Percentiles rank a stretch among this genome's conserved stretches.
phyloP scores from a whole-genome alignment of 2,329 filamentous ascomycete genomes.

The Cordyceps cicadae region DNA sequence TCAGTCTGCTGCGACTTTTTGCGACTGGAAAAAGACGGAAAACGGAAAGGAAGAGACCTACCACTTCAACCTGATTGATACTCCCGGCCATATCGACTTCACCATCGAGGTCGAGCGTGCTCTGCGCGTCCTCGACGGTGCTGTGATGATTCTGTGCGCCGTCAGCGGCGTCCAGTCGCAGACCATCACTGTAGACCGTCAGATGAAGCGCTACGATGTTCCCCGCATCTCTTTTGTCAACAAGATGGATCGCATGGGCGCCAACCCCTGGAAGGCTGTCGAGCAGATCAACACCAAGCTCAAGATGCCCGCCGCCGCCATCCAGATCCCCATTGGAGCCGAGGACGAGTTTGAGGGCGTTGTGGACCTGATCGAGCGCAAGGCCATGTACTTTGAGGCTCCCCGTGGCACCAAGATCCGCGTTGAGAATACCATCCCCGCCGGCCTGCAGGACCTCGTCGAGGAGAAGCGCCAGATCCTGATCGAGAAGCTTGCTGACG shows the following conservation, averaged over 20 bases:
- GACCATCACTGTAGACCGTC: conserved; percentile 94
- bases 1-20: conserved; percentile 95
- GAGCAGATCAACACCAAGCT: conserved; percentile 97
- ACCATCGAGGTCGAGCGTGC: conserved; percentile 98
- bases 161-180: conserved; percentile 96
- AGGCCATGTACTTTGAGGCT: conserved; percentile 87
- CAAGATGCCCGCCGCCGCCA: conserved; percentile 81
- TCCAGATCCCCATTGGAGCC: conserved; percentile 88
- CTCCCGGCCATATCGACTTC: conserved; percentile 96
- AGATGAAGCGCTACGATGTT: conserved; percentile 98
- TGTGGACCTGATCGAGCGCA: conserved; percentile 87
- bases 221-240: conserved; percentile 95
- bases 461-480: conserved; percentile 76
- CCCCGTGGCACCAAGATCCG: conserved; percentile 68
- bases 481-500: conserved; percentile 92
- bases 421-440: conserved; percentile 72
- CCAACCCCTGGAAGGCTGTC: conserved; percentile 94
- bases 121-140: conserved; percentile 86
- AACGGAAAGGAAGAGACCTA: conserved; percentile 81
- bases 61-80: conserved; percentile 98
- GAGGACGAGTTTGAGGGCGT: conserved; percentile 92
- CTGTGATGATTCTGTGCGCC: conserved; percentile 96
- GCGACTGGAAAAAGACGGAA: conserved; percentile 87
- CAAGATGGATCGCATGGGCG: conserved; percentile 99
- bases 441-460: conserved; percentile 65